A percentile compares a stretch with the other conserved stretches of the same genome.
Conservation (phyloP, 768 basidiomycete genomes). For the Leccinum broughii region DNA sequence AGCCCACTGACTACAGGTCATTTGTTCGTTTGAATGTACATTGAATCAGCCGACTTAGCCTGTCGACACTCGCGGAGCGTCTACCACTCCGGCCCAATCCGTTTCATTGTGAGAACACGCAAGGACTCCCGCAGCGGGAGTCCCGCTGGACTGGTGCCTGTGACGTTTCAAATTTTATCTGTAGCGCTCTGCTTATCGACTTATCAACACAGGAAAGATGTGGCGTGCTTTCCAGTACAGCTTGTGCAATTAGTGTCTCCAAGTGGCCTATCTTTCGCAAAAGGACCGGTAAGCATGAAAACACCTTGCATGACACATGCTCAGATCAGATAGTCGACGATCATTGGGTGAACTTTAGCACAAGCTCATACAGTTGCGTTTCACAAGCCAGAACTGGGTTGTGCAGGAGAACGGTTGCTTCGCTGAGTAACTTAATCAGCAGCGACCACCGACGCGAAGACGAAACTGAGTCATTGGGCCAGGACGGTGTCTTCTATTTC, state of each 20-base stretch:
- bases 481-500: not conserved
- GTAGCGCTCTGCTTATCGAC: not conserved
- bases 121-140: not conserved
- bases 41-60: not conserved
- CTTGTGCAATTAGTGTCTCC: not conserved
- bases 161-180: not conserved
- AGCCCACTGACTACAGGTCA: not conserved
- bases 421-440: conserved; percentile 5
- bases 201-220: not conserved
- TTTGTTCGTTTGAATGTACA: not conserved
- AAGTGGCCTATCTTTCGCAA: not conserved
- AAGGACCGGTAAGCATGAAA: not conserved
- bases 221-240: not conserved
- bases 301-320: not conserved
- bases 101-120: not conserved
- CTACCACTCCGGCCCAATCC: not conserved
- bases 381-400: not conserved
- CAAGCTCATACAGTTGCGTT: not conserved
- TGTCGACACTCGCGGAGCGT: not conserved
- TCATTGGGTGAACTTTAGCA: not conserved
- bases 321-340: not conserved
- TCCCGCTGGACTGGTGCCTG: not conserved
- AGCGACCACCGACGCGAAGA: not conserved
- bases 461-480: not conserved
- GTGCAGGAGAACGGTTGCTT: not conserved